Evolutionary conservation across 129 eudicot genomes (phyloP), one percentile per base, ranked within the genome.

Genomic region (Flaveria ramosissima): DNA sequence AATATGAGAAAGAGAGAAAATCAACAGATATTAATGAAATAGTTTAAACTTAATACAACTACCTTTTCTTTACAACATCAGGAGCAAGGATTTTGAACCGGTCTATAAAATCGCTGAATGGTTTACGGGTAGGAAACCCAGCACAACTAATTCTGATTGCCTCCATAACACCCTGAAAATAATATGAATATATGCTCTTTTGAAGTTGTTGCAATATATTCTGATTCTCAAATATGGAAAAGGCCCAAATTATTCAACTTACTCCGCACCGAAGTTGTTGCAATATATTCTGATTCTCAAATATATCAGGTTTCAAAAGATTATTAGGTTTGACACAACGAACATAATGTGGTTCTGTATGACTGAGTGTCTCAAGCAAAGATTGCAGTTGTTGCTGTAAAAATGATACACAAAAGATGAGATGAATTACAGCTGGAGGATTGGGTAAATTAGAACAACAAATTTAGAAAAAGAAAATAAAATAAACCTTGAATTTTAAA

Each of bases 231-330:
- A n/a, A n/a, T n/a, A n/a, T n/a, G 15, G 24, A 43, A 26, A 63
- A 20, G 19, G 24, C 45, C 16, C 1, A 43, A 68, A 75, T 50
- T 27, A 39, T 15, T 64, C 32, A 72, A 82, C 91, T 82, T 60
- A 93, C 98, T 87, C 98, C 98, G 87, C 98, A 93, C 63, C 98
- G 89, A 75, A 93, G 97, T 85, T 93, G 98, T 85, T 93, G 98
- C 47, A 93, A 83, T 20, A 90, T 90, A 88, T 88, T 88, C 17
- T 74, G 72, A 68, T 90, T 90, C 91, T 93, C 98, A 84, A 90
- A 93, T 30, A 93, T 84, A 75, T 86, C 81, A 66, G 98, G 98
- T 88, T 90, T 93, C 65, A 93, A 81, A 70, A 86, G 86, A 85
- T 74, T 88, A 81, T 93, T 93, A 59, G 98, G 98, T 85, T 93